Evolutionary conservation across 2,329 filamentous ascomycete genomes (phyloP), one percentile per base, ranked within the genome.

Genomic region (Fusarium nanum): DNA sequence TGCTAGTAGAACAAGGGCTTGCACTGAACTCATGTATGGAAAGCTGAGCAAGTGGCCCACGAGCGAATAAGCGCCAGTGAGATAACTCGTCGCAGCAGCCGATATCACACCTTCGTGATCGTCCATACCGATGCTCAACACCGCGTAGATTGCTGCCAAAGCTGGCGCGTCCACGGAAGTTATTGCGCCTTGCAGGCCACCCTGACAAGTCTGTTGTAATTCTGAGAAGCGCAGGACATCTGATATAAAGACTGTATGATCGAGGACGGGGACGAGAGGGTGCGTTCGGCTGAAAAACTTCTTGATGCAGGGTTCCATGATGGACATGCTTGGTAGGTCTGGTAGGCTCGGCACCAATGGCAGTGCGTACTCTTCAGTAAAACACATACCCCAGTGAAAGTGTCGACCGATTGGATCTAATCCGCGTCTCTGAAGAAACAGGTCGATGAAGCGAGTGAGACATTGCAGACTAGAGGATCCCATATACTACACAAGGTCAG

Each of bases 351-450:
- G 58, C 10, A 64, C 50, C 7, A 73, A 23, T 7, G 70, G 71
- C 3, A 73, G 40, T 1, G 59, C 18, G 1, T 64, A 73, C 50
- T 73, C 71, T 42, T 73, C 71, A 6, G 71, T 60, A 16, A 71
- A 72, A 20, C 61, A 62, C 71, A 73, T 73, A 0, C 71, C 71
- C 71, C 71, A 73, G 37, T 70, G 64, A 3, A 73, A 73, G 20
- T 68, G 57, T 12, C 54, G 46, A 2, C 70, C 71, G 32, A 73
- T 73, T 3, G 70, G 56, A 18, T 71, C 54, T 6, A 69, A 54
- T 1, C 70, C 71, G 34, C 72, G 67, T 25, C 60, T 47, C 23
- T 68, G 65, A 3, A 73, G 49, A 42, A 70, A 73, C 2, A 73
- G 37, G 5, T 73, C 71, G 18, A 73, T 58, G 13, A 73, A 73